These are phyloP conservation scores for Phyllostachys edulis DNA, from an alignment of 176 grass and related monocot species.

Conservation along the genomic window DNA sequence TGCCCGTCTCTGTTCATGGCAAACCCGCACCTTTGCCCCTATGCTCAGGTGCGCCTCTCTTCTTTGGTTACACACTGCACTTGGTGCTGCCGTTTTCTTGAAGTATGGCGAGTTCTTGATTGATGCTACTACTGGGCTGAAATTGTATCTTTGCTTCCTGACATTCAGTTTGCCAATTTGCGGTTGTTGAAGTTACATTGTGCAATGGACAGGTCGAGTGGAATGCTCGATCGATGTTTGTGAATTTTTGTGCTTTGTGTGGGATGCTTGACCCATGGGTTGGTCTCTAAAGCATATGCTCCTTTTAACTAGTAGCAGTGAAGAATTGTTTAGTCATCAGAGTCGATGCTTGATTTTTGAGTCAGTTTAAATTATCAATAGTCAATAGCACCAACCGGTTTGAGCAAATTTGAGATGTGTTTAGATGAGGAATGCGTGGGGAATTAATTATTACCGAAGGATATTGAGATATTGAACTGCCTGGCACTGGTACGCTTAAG, in stretches of 20 bases:
- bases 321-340: not conserved
- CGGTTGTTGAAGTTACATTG: not conserved
- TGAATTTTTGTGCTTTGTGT: not conserved
- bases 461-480: not conserved
- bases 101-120: not conserved
- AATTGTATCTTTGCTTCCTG: not conserved
- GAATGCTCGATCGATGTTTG: not conserved
- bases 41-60: constrained; percentile 21
- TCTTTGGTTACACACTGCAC: not conserved
- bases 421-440: not conserved
- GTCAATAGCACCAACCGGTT: not conserved
- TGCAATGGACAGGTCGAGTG: not conserved
- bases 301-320: not conserved
- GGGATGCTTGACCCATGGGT: not conserved
- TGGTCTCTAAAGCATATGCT: not conserved
- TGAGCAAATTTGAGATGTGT: not conserved
- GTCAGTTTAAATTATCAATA: not conserved
- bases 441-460: not conserved
- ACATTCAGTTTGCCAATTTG: not conserved
- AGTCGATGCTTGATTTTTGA: not conserved
- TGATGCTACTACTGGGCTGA: not conserved
- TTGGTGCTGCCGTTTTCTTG: not conserved
- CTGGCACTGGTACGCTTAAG: not conserved
- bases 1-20: constrained; percentile 43
- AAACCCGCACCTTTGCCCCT: constrained; percentile 12